phyloP scores from a whole-genome alignment of 768 basidiomycete genomes.

The Mycena kentingensis region DNA sequence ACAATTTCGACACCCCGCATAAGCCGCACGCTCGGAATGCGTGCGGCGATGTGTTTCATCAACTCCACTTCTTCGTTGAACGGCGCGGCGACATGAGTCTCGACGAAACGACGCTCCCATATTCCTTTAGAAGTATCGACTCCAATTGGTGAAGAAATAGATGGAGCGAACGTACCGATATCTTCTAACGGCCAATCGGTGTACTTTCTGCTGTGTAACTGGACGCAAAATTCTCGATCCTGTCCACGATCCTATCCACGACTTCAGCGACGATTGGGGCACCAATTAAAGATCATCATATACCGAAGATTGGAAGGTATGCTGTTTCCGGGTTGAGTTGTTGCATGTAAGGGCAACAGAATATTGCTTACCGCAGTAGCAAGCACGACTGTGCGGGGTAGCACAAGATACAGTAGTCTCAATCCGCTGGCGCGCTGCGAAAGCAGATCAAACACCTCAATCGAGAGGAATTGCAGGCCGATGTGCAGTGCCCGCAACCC shows the following conservation, averaged over 20 bases:
- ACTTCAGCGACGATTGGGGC: neutral
- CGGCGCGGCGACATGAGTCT: too few relatives aligned
- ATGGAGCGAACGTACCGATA: neutral
- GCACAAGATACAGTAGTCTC: slow-evolving; percentile 8
- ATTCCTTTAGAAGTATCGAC: neutral
- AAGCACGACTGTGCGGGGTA: neutral
- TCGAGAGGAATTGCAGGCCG: slow-evolving; percentile 23
- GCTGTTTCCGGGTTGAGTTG: neutral
- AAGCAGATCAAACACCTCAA: slow-evolving; percentile 11
- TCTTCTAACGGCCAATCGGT: neutral
- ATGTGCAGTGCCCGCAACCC: slow-evolving; percentile 27
- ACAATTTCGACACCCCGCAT: neutral
- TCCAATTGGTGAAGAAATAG: neutral
- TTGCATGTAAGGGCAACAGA: neutral
- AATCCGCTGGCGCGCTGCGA: slow-evolving; percentile 8
- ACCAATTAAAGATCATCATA: neutral
- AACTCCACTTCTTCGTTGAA: neutral
- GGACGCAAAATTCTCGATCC: neutral
- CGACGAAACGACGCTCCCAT: neutral
- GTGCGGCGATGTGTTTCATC: neutral
- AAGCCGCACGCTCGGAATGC: neutral
- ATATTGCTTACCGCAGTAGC: slow-evolving; percentile 2
- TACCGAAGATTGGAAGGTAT: neutral
- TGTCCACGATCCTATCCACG: too few relatives aligned
- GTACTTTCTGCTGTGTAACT: neutral